phyloP scores from a whole-genome alignment of 768 basidiomycete genomes.

The Pholiota conissans region DNA sequence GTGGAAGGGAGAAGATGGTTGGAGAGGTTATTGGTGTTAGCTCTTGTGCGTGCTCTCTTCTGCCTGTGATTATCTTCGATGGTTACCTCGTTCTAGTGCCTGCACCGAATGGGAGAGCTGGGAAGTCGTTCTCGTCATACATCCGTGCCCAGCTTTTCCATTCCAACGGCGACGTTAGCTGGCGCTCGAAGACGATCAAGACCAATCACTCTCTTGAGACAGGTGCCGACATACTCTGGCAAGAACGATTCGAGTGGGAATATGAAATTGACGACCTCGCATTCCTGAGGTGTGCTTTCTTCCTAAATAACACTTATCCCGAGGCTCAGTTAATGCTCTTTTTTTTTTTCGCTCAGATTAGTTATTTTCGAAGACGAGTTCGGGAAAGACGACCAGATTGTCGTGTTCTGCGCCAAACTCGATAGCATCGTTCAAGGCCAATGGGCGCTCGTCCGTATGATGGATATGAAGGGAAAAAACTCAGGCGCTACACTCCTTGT shows the following conservation, averaged over 20 bases:
- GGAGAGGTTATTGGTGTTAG: constrained; percentile 43
- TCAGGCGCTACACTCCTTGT: constrained; percentile 35
- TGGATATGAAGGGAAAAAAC: constrained; percentile 51
- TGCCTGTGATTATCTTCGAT: background rate
- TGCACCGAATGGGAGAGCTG: constrained; percentile 36
- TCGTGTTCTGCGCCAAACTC: constrained; percentile 53
- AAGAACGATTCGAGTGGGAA: constrained; percentile 48
- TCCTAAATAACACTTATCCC: background rate
- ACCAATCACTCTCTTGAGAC: constrained; percentile 27
- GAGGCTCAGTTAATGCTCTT: too few species aligned
- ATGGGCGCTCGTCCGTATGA: constrained; percentile 49
- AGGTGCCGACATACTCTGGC: constrained; percentile 43
- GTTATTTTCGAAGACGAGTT: constrained; percentile 40
- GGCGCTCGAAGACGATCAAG: constrained; percentile 43
- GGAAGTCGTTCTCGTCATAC: constrained; percentile 43
- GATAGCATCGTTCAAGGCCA: constrained; percentile 41
- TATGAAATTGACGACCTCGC: constrained; percentile 50
- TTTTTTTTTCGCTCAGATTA: constrained; percentile 27
- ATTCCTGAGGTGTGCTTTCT: constrained; percentile 46
- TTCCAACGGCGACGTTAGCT: constrained; percentile 34
- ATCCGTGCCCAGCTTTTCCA: constrained; percentile 48
- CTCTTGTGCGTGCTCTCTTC: constrained; percentile 32
- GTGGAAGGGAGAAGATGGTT: constrained; percentile 11
- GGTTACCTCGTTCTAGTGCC: constrained; percentile 36
- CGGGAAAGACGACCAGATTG: constrained; percentile 45